Evolutionary conservation across 495 filamentous ascomycete species (phyloP), one percentile per base, ranked within the genome.

Genomic region (Penicillium egyptiacum): DNA sequence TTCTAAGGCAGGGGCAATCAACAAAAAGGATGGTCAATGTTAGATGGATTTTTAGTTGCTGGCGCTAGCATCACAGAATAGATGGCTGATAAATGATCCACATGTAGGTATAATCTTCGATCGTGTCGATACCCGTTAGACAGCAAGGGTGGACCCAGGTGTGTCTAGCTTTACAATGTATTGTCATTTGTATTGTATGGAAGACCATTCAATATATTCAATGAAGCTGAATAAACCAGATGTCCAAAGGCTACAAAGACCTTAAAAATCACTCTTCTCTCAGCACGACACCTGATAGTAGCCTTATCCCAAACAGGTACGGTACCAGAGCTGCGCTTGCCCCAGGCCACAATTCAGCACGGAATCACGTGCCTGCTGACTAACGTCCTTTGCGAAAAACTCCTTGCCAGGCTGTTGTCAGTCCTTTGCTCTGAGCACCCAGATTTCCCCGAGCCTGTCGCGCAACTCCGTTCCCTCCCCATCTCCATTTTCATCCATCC

Each of bases 401-500:
- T 71, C 71, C 68, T 69, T 65, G 59, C 62, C 66, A 61, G 69
- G 63, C 61, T 70, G 57, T 67, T 70, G 62, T 71, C 65, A 70
- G 66, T 67, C 66, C 61, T 66, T 65, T 65, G 68, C 68, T 70
- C 70, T 70, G 64, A 66, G 70, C 73, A 69, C 68, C 69, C 67
- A 69, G 70, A 64, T 69, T 71, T 72, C 73, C 69, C 74, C 72
- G 71, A 75, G 67, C 61, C 65, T 70, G 72, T 74, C 75, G 75
- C 74, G 74, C 74, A 76, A 71, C 61, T 68, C 69, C 63, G 65
- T 72, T 72, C 66, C 69, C 69, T 71, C 46, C 73, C 71, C 72
- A 78, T 76, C 75, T 62, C 75, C 70, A 73, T 74, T 71, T 68
- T 37, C 70, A 75, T 78, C 71, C 65, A 72, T 69, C 66, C 64